phyloP scores from a whole-genome alignment of 2,329 filamentous ascomycete genomes.

The Mycosphaerella arachidis region DNA sequence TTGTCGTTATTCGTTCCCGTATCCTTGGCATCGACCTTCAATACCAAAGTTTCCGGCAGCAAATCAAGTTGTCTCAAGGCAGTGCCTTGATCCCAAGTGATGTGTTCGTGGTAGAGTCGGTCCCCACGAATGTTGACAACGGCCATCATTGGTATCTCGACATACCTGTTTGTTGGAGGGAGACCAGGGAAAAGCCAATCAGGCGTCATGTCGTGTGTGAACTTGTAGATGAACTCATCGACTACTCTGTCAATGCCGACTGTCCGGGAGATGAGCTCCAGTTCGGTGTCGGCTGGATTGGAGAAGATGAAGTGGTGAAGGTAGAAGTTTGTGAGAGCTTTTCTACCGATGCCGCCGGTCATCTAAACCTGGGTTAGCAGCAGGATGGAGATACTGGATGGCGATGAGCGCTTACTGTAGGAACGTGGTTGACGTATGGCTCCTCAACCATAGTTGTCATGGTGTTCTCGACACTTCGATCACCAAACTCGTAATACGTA shows the following conservation, averaged over 20 bases:
- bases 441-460: slow-evolving; percentile 80
- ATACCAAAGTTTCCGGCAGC: slow-evolving; percentile 61
- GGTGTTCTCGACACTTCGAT: slow-evolving; percentile 64
- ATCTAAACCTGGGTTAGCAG: slow-evolving; percentile 31
- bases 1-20: neutral
- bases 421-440: slow-evolving; percentile 74
- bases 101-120: slow-evolving; percentile 65
- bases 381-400: too few relatives aligned
- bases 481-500: slow-evolving; percentile 65
- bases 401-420: slow-evolving; percentile 43
- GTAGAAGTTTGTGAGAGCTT: slow-evolving; percentile 63
- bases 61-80: slow-evolving; percentile 59
- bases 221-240: slow-evolving; percentile 64
- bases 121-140: slow-evolving; percentile 66
- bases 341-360: slow-evolving; percentile 64
- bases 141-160: slow-evolving; percentile 60
- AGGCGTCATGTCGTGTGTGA: slow-evolving; percentile 59
- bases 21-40: slow-evolving; percentile 44
- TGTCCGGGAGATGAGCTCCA: slow-evolving; percentile 68
- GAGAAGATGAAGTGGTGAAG: slow-evolving; percentile 68
- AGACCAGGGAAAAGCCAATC: slow-evolving; percentile 68
- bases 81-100: slow-evolving; percentile 65
- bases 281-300: slow-evolving; percentile 62
- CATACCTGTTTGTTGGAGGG: slow-evolving; percentile 50
- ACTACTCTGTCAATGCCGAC: slow-evolving; percentile 67